phyloP scores from a whole-genome alignment of 257 asterid genomes.

The Agastache rugosa region DNA sequence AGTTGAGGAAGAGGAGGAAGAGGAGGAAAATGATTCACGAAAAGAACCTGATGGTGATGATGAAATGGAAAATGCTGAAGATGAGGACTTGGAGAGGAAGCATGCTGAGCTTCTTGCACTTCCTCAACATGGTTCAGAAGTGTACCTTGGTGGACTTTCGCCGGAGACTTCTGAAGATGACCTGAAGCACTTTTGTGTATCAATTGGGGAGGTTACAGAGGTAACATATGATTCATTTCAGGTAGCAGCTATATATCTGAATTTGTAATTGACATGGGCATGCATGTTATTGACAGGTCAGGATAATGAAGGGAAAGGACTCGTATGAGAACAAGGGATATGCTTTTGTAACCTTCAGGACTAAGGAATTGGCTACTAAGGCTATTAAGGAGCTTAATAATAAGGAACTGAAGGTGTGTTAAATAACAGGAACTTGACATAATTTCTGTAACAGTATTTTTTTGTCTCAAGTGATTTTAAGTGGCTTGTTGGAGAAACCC shows the following conservation, averaged over 20 bases:
- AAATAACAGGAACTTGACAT: not conserved
- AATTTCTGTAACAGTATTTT: not conserved
- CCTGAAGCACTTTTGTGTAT: constrained; percentile 72
- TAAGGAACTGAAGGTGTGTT: constrained; percentile 70
- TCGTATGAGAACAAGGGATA: constrained; percentile 87
- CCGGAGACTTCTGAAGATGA: constrained; percentile 77
- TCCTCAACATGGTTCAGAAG: constrained; percentile 97
- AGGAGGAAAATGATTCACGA: constrained; percentile 48
- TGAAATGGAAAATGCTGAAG: constrained; percentile 60
- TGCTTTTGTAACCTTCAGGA: constrained; percentile 89
- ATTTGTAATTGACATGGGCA: constrained; percentile 27
- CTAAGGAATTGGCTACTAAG: constrained; percentile 84
- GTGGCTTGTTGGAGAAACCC: constrained; percentile 24
- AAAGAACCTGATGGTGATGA: constrained; percentile 51
- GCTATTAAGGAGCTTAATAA: constrained; percentile 87
- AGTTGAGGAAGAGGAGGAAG: constrained; percentile 64
- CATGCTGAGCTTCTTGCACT: constrained; percentile 89
- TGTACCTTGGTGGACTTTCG: constrained; percentile 83
- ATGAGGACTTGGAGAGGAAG: constrained; percentile 54
- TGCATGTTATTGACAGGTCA: constrained; percentile 62
- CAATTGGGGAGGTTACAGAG: constrained; percentile 89
- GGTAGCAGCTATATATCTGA: constrained; percentile 9
- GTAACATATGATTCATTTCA: constrained; percentile 45
- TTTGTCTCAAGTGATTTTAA: constrained; percentile 3
- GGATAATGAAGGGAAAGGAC: constrained; percentile 96